phyloP scores from a whole-genome alignment of 257 asterid genomes.

The Cordia subcordata region DNA sequence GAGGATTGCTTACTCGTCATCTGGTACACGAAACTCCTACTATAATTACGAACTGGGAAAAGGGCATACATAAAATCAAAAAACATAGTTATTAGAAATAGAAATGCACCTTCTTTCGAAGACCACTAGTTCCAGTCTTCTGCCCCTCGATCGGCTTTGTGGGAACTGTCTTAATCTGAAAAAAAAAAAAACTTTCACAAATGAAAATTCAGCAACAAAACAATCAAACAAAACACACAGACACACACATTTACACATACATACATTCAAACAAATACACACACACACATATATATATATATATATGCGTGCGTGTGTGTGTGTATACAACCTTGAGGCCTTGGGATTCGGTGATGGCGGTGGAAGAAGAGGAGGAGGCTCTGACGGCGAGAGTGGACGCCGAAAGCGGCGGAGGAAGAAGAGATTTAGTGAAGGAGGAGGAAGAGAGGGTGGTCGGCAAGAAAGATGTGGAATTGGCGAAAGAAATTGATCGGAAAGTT shows the following conservation, averaged over 20 bases:
- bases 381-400: slow-evolving; percentile 22
- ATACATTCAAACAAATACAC: not conserved
- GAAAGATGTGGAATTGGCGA: slow-evolving; percentile 30
- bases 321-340: slow-evolving; percentile 62
- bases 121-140: slow-evolving; percentile 97
- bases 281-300: not conserved
- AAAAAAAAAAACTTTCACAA: too few species aligned
- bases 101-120: slow-evolving; percentile 68
- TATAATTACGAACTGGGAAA: too few species aligned
- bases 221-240: not conserved
- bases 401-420: slow-evolving; percentile 8
- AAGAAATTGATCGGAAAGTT: slow-evolving; percentile 18
- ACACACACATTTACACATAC: not conserved
- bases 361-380: slow-evolving; percentile 53
- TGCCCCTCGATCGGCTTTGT: slow-evolving; percentile 89
- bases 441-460: too few species aligned
- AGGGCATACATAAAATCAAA: too few species aligned
- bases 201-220: not conserved
- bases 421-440: slow-evolving; percentile 22
- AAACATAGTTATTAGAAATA: not conserved
- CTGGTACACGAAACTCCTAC: too few species aligned
- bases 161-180: slow-evolving; percentile 59
- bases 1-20: too few species aligned
- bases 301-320: too few species aligned
- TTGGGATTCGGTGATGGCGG: slow-evolving; percentile 47